Percentiles rank a stretch among this genome's conserved stretches.
Evolutionary conservation across 352 stramenopile genomes (phyloP).

Genomic region (Aphanomyces astaci): DNA sequence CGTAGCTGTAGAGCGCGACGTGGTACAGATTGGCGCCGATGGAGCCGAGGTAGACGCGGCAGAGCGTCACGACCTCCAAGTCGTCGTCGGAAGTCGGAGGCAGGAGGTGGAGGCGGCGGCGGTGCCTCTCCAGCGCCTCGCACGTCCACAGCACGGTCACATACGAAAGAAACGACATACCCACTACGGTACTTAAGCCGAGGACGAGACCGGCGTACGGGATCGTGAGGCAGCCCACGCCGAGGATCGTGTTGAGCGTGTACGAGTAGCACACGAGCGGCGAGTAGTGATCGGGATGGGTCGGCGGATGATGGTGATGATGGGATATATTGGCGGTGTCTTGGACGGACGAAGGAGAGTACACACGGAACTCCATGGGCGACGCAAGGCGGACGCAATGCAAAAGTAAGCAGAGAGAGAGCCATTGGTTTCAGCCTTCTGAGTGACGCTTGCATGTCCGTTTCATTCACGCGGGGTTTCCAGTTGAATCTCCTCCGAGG

Average conservation of each 20-base stretch:
- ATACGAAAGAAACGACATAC: constrained; percentile 25
- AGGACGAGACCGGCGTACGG: constrained; percentile 35
- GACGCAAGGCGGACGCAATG: background rate
- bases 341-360: background rate
- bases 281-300: constrained; percentile 11
- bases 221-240: constrained; percentile 35
- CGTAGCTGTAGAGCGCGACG: constrained; percentile 30
- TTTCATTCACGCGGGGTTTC: background rate
- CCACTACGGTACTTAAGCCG: constrained; percentile 23
- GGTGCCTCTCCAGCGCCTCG: background rate
- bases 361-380: constrained; percentile 1
- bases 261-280: constrained; percentile 29
- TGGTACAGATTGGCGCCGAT: constrained; percentile 28
- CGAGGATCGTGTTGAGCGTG: constrained; percentile 45
- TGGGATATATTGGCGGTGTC: too few relatives aligned
- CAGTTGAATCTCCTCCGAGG: background rate
- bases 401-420: background rate
- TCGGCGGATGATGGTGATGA: background rate
- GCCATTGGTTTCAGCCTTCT: too few relatives aligned
- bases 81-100: background rate
- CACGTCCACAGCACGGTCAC: constrained; percentile 5
- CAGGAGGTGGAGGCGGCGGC: background rate
- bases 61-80: background rate
- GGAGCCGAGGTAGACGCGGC: background rate
- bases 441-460: too few relatives aligned